Evolutionary conservation across 768 basidiomycete genomes (phyloP), one percentile per base, ranked within the genome.

Genomic region (Chalciporus piperatus): DNA sequence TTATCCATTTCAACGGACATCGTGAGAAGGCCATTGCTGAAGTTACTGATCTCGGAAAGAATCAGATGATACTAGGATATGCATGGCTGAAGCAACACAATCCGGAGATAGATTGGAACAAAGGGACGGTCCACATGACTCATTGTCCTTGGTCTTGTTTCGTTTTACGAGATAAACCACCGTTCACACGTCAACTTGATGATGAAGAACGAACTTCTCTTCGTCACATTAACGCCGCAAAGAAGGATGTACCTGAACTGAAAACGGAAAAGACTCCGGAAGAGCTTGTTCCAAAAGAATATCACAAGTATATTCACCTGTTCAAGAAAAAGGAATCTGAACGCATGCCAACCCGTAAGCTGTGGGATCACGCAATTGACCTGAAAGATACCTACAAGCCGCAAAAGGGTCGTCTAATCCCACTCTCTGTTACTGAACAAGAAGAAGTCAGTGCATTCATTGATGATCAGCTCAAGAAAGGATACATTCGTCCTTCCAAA

Each of bases 11-110:
- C 4, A 1, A 37, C 1, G 11, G 25, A 2, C 50, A 50, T 27
- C 6, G 10, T 4, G 41, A 50, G 11, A 3, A 23, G 3, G 22
- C 44, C 3, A 28, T 17, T 22, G 19, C 20, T 4, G 22, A 35
- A 25, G 46, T 45, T 6, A 49, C 53, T 8, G 14, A 27, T 1
- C 38, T 53, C 8, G 48, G 52, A 23, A 44, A 22, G 17, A 16
- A 8, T 4, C 12, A 39, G 12, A 3, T 54, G 0, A 48, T 54
- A 1, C 20, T 70, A 6, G 69, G 68, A 4, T 46, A 53, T 32
- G 50, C 59, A 16, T 70, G 67, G 66, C 59, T 69, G 6, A 17
- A 20, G 14, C 22, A 62, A 25, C 63, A 30, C 11, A 30, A 66
- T 42, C 65, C 63, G 8, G 58, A 63, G 20, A 55, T 66, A 16